phyloP scores from a whole-genome alignment of 2,329 filamentous ascomycete genomes.

The Aspergillus vadensis region DNA sequence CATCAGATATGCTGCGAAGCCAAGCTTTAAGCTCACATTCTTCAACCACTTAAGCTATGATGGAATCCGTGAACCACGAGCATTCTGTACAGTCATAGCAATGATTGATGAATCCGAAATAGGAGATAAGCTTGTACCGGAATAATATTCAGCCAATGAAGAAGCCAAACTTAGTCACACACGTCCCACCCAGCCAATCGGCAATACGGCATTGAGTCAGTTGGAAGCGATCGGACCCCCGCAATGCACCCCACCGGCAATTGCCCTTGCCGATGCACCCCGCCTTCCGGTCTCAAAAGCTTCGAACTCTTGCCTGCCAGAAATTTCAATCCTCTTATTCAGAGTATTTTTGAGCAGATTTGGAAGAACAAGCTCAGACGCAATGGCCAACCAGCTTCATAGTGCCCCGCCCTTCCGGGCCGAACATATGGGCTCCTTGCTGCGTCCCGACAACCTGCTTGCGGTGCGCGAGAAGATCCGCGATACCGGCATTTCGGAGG shows the following conservation, averaged over 20 bases:
- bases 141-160: too few relatives aligned
- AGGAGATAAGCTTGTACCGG: too few relatives aligned
- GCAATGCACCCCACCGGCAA: neutral
- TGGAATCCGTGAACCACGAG: too few relatives aligned
- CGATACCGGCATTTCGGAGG: neutral
- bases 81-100: too few relatives aligned
- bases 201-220: too few relatives aligned
- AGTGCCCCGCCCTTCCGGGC: conserved; percentile 7
- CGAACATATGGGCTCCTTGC: conserved; percentile 3
- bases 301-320: neutral
- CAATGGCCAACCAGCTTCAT: neutral
- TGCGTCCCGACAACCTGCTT: conserved; percentile 1
- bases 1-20: too few relatives aligned
- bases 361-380: neutral
- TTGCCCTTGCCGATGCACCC: neutral
- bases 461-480: conserved; percentile 5
- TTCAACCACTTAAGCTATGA: too few relatives aligned
- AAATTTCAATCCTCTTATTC: neutral
- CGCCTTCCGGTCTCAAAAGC: neutral
- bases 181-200: too few relatives aligned
- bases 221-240: too few relatives aligned
- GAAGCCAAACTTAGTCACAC: too few relatives aligned
- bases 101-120: too few relatives aligned
- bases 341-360: neutral
- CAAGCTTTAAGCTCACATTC: too few relatives aligned